A percentile compares a stretch with the other conserved stretches of the same genome.
These are phyloP conservation scores for Monotropa hypopitys DNA, from an alignment of 179 eudicot species.

Conservation along the genomic window DNA sequence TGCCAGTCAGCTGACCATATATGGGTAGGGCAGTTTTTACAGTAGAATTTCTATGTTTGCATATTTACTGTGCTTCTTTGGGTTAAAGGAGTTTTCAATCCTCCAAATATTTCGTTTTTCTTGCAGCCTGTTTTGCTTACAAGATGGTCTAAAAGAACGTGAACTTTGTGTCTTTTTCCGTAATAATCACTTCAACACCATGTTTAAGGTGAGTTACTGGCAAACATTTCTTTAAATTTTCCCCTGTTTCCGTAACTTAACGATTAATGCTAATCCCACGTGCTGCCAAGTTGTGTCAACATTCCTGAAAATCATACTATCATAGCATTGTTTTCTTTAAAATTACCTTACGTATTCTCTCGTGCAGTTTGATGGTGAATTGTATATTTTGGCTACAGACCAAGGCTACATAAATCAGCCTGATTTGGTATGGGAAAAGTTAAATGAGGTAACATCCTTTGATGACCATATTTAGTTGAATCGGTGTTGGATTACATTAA, in stretches of 20 bases:
- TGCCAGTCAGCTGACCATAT: slow-evolving; percentile 76
- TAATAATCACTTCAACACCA: slow-evolving; percentile 92
- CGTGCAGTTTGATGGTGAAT: slow-evolving; percentile 61
- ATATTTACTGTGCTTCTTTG: neutral
- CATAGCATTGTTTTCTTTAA: neutral
- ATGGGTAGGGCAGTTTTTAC: slow-evolving; percentile 40
- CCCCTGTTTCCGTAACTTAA: neutral
- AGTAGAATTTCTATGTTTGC: neutral
- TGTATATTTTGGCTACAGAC: slow-evolving; percentile 75
- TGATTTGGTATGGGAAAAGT: slow-evolving; percentile 88
- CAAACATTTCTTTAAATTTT: neutral
- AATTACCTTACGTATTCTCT: neutral
- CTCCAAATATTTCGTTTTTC: neutral
- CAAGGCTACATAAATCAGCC: slow-evolving; percentile 92
- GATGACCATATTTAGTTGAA: neutral
- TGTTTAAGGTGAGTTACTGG: slow-evolving; percentile 61
- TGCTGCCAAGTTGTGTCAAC: neutral
- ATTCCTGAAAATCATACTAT: neutral
- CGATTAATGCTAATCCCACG: neutral
- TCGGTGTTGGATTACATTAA: neutral
- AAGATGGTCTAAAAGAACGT: slow-evolving; percentile 64
- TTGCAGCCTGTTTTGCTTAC: slow-evolving; percentile 66
- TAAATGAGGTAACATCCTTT: slow-evolving; percentile 63
- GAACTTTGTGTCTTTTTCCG: slow-evolving; percentile 93
- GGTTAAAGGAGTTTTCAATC: neutral